Evolutionary conservation across 2,329 filamentous ascomycete genomes (phyloP), one percentile per base, ranked within the genome.

Genomic region (Epichloe sp.): DNA sequence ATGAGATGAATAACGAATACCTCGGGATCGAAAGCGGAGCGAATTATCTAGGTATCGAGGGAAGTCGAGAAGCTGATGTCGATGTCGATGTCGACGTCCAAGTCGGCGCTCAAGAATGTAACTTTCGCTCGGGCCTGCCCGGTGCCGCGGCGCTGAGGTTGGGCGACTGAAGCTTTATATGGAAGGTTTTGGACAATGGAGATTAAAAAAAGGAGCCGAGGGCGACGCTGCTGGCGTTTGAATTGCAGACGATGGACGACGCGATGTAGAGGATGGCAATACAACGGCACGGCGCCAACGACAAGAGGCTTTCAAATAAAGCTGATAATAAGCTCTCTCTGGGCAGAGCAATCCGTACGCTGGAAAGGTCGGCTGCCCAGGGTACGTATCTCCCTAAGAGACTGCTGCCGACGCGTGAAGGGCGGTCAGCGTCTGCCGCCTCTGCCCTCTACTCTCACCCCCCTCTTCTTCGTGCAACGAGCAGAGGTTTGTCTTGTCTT

Each of bases 201-300:
- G 14, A 37, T 37, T 15, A 38, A 31, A 19, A 31, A 26, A 10
- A 26, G 17, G 12, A 23, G 11, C 26, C 37, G 8, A 34, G 46
- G 15, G 26, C 4, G 26, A 31, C 26, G 11, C 4, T 21, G 35
- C 31, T 23, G 19, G 4, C 26, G 7, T 31, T 10, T 31, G 7
- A 31, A 31, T 8, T 46, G 43, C 43, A 7, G 26, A 31, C 19
- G 51, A 59, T 10, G 23, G 35, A 40, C 23, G 41, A 50, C 41
- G 51, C 38, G 44, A 48, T 44, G 47, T 19, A 46, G 26, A 19
- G 38, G 44, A n/a, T 31, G 31, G 23, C 40, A 47, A 35, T 40
- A 17, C 34, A n/a, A 42, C 14, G 38, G 21, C 34, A 35, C 21
- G 40, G 50, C 45, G 43, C 42, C 46, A 21, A 49, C 42, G 50